Evolutionary conservation across 305 asterid species (phyloP), one percentile per base, ranked within the genome.

Genomic region (Salvia sclarea): DNA sequence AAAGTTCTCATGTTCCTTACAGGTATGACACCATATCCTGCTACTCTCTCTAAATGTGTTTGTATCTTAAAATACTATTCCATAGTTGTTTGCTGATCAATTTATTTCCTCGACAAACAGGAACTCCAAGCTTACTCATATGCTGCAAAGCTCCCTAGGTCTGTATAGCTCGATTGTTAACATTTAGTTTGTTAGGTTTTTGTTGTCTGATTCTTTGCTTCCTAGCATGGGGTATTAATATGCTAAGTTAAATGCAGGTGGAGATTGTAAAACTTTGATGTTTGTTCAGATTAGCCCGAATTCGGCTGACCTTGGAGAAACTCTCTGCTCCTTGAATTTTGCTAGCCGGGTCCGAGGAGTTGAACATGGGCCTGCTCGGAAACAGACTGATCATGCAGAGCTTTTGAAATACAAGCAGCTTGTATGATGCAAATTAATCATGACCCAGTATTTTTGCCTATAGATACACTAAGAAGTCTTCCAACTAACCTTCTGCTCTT

Each of bases 81-180:
- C 24, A 22, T 6, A 57, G 18, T 66, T 57, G 62, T 66, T 54
- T 44, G 28, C 58, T 68, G 52, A 71, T 38, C 43, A 52, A 17
- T 71, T 64, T 20, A 40, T 75, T 63, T 62, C 74, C 55, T 63
- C 70, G 55, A 35, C 71, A 14, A 71, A 70, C 97, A 90, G 96
- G 89, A 94, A 94, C 79, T 91, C 98, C 16, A 91, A 94, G 79
- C 98, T 94, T 78, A 94, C 98, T 40, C 98, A 91, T 77, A 78
- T 94, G 83, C 90, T 94, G 86, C 98, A 94, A 83, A 91, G 95
- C 69, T 93, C 97, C 68, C 79, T 93, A 62, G 98, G 98, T 90
- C 68, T 77, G 89, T 74, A 54, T 61, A 65, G 14, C 59, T 40
- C 59, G 7, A 50, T 18, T 12, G 10, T 47, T 66, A 33, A 50